Evolutionary conservation across 768 basidiomycete genomes (phyloP).

Genomic region (Lenzites betulinus): DNA sequence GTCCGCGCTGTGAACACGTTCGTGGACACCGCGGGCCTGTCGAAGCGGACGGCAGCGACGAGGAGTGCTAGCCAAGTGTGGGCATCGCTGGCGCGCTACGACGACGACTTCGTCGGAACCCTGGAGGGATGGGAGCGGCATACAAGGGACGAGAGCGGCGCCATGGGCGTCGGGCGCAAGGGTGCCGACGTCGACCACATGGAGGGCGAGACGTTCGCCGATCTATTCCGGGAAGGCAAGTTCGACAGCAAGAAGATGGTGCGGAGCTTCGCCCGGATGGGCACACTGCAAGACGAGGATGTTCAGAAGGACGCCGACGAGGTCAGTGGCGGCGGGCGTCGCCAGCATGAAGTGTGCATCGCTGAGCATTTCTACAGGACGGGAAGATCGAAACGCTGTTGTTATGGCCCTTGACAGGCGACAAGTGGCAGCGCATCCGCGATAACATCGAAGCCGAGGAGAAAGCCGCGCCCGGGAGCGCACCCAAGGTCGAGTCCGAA

Average conservation of each 20-base stretch:
- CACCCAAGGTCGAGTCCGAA: constrained; percentile 36
- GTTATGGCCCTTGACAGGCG: constrained; percentile 48
- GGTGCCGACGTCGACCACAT: constrained; percentile 40
- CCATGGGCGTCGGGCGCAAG: constrained; percentile 40
- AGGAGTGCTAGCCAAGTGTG: constrained; percentile 50
- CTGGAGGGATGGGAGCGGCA: constrained; percentile 64
- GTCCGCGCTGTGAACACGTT: constrained; percentile 59
- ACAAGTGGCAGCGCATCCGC: constrained; percentile 44
- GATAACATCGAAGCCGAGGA: constrained; percentile 35
- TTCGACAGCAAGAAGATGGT: constrained; percentile 86
- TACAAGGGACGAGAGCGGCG: constrained; percentile 44
- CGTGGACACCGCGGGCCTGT: constrained; percentile 47
- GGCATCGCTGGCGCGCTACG: constrained; percentile 81
- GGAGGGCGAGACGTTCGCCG: constrained; percentile 40
- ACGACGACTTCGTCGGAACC: constrained; percentile 63
- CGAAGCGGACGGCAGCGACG: constrained; percentile 31
- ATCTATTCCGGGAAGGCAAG: constrained; percentile 50
- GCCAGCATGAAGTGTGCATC: not conserved
- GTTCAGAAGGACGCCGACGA: constrained; percentile 37
- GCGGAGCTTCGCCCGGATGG: constrained; percentile 67
- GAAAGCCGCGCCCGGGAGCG: not conserved
- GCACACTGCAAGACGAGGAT: constrained; percentile 36
- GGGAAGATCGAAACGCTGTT: constrained; percentile 46
- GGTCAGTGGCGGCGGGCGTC: constrained; percentile 37
- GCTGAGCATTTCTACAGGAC: constrained; percentile 32